A percentile compares a stretch with the other conserved stretches of the same genome.
Evolutionary conservation across 495 filamentous ascomycete genomes (phyloP).

Genomic region (Penicillium cataractarum): DNA sequence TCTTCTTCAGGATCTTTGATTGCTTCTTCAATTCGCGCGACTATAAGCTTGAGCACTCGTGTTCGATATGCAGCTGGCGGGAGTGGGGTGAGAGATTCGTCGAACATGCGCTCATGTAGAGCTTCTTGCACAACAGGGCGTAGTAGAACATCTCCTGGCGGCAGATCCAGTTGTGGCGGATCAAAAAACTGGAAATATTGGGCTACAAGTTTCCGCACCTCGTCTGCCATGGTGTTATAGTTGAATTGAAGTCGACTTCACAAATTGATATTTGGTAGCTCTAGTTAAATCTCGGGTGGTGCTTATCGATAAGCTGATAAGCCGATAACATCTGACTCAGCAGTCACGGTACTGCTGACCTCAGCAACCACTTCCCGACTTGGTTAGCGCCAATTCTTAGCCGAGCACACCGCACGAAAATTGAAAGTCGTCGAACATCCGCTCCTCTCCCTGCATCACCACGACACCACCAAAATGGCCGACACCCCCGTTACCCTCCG

Average conservation of each 20-base stretch:
- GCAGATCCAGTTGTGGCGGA: slow-evolving; percentile 59
- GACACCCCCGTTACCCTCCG: slow-evolving; percentile 92
- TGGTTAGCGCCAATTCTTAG: slow-evolving; percentile 42
- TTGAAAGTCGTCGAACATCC: slow-evolving; percentile 42
- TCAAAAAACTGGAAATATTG: slow-evolving; percentile 72
- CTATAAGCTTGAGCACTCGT: slow-evolving; percentile 71
- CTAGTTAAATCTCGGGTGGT: not conserved
- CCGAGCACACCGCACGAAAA: slow-evolving; percentile 51
- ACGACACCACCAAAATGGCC: slow-evolving; percentile 72
- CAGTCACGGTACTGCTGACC: slow-evolving; percentile 4
- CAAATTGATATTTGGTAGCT: not conserved
- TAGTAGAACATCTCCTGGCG: slow-evolving; percentile 54
- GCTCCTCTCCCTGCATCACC: slow-evolving; percentile 35
- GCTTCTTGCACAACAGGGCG: slow-evolving; percentile 58
- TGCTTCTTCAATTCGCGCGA: slow-evolving; percentile 64
- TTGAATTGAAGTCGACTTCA: not conserved
- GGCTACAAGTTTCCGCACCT: slow-evolving; percentile 35
- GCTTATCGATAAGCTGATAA: slow-evolving; percentile 22
- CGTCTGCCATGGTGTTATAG: slow-evolving; percentile 15
- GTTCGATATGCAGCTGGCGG: slow-evolving; percentile 70
- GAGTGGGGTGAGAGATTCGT: slow-evolving; percentile 51
- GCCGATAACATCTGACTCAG: not conserved
- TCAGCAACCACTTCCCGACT: slow-evolving; percentile 3
- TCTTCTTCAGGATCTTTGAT: slow-evolving; percentile 79
- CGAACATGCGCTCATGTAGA: slow-evolving; percentile 67